Base-by-base conservation (phyloP, 441 rosid genomes). In the Jatropha multifida region DNA sequence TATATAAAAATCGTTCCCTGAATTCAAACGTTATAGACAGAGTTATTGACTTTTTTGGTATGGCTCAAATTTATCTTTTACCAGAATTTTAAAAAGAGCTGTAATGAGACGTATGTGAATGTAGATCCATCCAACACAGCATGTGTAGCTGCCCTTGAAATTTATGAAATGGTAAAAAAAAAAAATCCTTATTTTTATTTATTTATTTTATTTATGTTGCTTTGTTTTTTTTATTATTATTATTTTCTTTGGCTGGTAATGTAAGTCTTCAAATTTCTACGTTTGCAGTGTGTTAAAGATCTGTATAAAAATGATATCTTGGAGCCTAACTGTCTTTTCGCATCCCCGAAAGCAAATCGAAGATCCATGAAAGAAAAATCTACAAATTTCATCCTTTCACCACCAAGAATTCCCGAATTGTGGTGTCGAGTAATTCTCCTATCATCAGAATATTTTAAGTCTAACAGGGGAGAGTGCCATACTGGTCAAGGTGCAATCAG, bases 341-440 rank as follows among this genome's bases (percentile, higher is more conserved):
- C 73, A 17, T 77, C 80, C 10, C 74, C 68, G 3, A 54, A 71
- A 41, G 37, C 75, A 17, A 23, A 26, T 55, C 56, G 78, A 54
- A 75, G 80, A 65, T 78, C 77, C 51, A 42, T 73, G 0, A 74
- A 72, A 46, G 81, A 69, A 71, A 54, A 49, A 49, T 52, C 76
- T 0, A 56, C 32, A 46, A 46, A 52, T 38, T 75, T 83, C 65
- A 65, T 78, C 26, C 71, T 78, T 48, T 76, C 80, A 10, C 78
- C 79, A 44, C 85, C 77, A 18, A 72, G 18, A 67, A 83, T 68
- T 54, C 81, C 85, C 38, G 79, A 83, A 3, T 13, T 74, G 3
- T 80, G 83, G 83, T 83, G 86, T 60, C 81, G 74, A 27, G 86
- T 83, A 68, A 83, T 56, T 68, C 32, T 32, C 32, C 32, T 32